Percentiles rank a stretch among this genome's conserved stretches.
phyloP scores from a whole-genome alignment of 176 grass and related monocot species.

The Aegilops speltoides region DNA sequence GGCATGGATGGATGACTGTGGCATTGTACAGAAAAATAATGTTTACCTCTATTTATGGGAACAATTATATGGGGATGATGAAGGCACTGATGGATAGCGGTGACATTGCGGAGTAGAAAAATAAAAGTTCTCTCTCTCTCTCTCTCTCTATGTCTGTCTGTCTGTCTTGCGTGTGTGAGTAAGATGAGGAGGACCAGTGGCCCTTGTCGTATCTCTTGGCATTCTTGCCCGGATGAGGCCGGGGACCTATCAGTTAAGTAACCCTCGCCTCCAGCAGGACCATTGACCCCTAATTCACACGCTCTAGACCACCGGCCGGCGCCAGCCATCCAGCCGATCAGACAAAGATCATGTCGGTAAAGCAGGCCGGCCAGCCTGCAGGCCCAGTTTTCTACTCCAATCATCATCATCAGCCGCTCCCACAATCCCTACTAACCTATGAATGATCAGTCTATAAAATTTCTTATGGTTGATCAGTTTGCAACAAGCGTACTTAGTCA shows the following conservation, averaged over 20 bases:
- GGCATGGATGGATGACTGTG: no score
- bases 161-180: no score
- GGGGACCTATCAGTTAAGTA: conserved; percentile 11
- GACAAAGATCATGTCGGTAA: conserved; percentile 27
- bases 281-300: conserved; percentile 28
- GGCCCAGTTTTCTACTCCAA: neutral
- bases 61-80: no score
- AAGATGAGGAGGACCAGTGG: neutral
- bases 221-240: neutral
- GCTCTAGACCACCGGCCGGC: conserved; percentile 12
- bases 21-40: no score
- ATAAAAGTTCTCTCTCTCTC: no score
- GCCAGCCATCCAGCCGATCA: neutral
- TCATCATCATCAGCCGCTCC: neutral
- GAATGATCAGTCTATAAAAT: neutral
- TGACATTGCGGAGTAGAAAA: neutral
- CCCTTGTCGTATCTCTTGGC: conserved; percentile 45
- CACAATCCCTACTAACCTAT: neutral
- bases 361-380: neutral
- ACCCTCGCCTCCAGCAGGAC: neutral
- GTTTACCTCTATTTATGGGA: no score
- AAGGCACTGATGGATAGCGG: no score
- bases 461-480: neutral
- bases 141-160: no score
- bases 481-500: neutral